Base-by-base conservation (phyloP, 2,329 filamentous ascomycete genomes). In the Pleochaeta shiraiana region DNA sequence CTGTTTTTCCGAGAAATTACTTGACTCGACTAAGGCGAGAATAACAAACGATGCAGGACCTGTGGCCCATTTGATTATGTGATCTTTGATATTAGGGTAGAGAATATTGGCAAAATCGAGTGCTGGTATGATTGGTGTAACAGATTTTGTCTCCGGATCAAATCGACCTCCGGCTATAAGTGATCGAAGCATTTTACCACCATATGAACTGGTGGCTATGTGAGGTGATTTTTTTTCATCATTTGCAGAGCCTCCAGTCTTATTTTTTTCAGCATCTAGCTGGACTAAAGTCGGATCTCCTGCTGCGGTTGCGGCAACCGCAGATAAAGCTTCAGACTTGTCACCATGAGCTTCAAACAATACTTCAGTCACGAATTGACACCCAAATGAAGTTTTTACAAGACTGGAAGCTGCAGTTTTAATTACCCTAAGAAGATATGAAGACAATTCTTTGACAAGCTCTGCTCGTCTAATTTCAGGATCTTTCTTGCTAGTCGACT, bases 401-500 rank as follows among this genome's bases (percentile, higher is more conserved):
- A 98, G 79, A 43, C 86, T 82, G 2, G 78, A 76, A 0, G 90
- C 82, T 28, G 85, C 81, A 1, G 83, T 78, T 0, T 83, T 80
- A 66, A 97, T 86, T 45, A 88, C 83, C 53, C 84, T 81, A 33
- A 98, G 79, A 2, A 97, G 77, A 33, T 84, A 81, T 1, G 88
- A 84, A 0, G 90, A 90, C 31, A 95, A 77, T 12, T 84, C 80
- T 66, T 84, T 82, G 26, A 89, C 78, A 50, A 98, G 78, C 73
- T 96, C 93, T 69, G 83, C 79, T 65, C 87, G 83, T 66, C 93
- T 83, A 26, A 81, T 75, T 64, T 86, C 84, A 0, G 89, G 79
- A 65, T 95, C 90, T 76, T 98, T 98, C 77, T 97, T 98, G 68
- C 89, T 95, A 1, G 91, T 97, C 16, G 81, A 84, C 69, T 85